Evolutionary conservation across 1,284 basidiomycete genomes (phyloP).

Genomic region (Naganishia sp.): DNA sequence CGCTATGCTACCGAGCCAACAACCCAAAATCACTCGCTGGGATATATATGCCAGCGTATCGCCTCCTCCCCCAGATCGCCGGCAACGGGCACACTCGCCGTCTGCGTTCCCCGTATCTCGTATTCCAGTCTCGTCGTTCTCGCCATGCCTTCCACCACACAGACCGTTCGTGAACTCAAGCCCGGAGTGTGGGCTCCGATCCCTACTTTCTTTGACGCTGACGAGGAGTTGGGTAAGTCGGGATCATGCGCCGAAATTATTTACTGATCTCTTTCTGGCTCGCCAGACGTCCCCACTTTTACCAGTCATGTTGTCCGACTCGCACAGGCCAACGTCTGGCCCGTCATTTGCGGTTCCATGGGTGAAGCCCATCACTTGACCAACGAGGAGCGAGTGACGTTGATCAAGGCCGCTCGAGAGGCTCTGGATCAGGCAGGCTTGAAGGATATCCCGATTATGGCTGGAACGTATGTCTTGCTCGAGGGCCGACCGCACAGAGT

Average conservation of each 20-base stretch:
- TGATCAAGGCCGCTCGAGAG: conserved; percentile 71
- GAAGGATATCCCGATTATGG: conserved; percentile 67
- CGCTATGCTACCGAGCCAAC: too few relatives aligned
- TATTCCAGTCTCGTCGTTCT: not conserved
- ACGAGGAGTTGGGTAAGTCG: conserved; percentile 76
- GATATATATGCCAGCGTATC: not conserved
- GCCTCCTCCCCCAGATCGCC: too few relatives aligned
- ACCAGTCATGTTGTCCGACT: conserved; percentile 70
- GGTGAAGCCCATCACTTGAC: conserved; percentile 72
- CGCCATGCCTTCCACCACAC: conserved; percentile 30
- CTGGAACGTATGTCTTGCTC: conserved; percentile 62
- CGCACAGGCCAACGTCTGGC: conserved; percentile 71
- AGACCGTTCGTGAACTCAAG: conserved; percentile 54
- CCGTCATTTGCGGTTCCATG: conserved; percentile 69
- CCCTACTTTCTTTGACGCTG: conserved; percentile 76
- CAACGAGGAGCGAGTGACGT: conserved; percentile 66
- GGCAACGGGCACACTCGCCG: too few relatives aligned
- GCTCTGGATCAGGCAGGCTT: conserved; percentile 70
- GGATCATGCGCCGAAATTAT: conserved; percentile 2
- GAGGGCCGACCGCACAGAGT: not conserved
- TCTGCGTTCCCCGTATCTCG: too few relatives aligned
- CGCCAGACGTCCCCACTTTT: conserved; percentile 69
- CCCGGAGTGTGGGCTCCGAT: conserved; percentile 82
- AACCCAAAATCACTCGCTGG: not conserved
- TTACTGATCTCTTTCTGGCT: not conserved